Evolutionary conservation across 805 yeast species (phyloP), one percentile per base, ranked within the genome.

Genomic region (Candida patagonica): DNA sequence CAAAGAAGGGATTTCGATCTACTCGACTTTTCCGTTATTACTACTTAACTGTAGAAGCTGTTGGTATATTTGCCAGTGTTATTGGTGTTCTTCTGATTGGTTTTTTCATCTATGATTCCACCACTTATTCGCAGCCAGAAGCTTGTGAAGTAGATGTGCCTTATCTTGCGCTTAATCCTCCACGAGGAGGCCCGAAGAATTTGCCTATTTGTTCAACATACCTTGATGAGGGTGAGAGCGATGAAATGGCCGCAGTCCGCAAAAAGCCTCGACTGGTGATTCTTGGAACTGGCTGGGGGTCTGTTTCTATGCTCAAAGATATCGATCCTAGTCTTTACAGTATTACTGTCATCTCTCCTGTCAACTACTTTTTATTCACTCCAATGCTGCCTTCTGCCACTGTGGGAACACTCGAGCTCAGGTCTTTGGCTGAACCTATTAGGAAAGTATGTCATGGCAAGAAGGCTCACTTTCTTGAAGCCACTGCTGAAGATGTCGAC

Each of bases 281-380:
- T 25, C 61, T 78, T 26, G 85, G 85, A 13, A 70, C 78, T 27
- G 85, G 85, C 34, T 78, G 85, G 85, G 85, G 81, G 2, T 70
- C 81, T 6, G 81, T 74, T 22, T 75, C 78, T 10, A 51, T 77
- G 7, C 62, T 78, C 47, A 74, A 72, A 51, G 61, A 63, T 33
- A 53, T 78, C 40, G 66, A 66, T 42, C 66, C 71, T 19, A 70
- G 71, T 31, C 74, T 72, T 47, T 78, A 76, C 55, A 78, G 77
- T 48, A 76, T 78, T 40, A 76, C 81, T 2, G 77, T 78, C 20
- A 66, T 78, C 26, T 76, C 83, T 2, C 85, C 85, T 19, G 74
- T 78, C 2, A 77, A 77, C 54, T 78, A 78, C 56, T 78, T 78
- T 57, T 55, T 78, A 46, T 78, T 78, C 58, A 78, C 85, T 15